phyloP scores from a whole-genome alignment of 2,329 filamentous ascomycete species.

The Helminthosporium solani region DNA sequence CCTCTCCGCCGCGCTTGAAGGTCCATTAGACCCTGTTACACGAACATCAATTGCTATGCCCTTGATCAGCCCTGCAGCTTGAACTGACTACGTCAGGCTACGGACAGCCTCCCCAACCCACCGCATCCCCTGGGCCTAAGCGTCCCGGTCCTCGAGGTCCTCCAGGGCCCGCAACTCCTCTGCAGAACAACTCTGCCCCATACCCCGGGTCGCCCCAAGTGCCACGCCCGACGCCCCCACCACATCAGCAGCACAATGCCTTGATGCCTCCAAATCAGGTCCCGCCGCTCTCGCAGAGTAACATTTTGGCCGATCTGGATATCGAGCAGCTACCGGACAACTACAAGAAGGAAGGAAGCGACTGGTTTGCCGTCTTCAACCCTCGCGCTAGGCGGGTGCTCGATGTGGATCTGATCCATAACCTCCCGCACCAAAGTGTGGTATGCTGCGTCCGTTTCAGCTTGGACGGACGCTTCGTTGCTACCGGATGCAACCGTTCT shows the following conservation, averaged over 20 bases:
- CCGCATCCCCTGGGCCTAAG: slow-evolving; percentile 82
- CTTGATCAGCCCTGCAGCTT: too few relatives aligned
- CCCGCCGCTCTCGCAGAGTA: slow-evolving; percentile 56
- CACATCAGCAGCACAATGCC: slow-evolving; percentile 42
- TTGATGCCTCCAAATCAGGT: slow-evolving; percentile 31
- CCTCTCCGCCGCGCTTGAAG: background rate
- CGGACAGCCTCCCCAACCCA: slow-evolving; percentile 78
- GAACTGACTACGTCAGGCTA: slow-evolving; percentile 59
- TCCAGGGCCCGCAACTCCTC: slow-evolving; percentile 78
- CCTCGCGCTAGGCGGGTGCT: slow-evolving; percentile 83
- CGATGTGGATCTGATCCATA: slow-evolving; percentile 93
- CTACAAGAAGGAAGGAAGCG: slow-evolving; percentile 82
- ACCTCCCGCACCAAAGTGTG: slow-evolving; percentile 88
- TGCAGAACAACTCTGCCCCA: slow-evolving; percentile 83
- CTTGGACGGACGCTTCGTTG: slow-evolving; percentile 90
- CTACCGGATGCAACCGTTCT: slow-evolving; percentile 96
- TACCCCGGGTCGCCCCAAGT: slow-evolving; percentile 84
- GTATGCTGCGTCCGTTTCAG: slow-evolving; percentile 98
- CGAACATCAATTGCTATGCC: too few relatives aligned
- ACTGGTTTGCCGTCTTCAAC: slow-evolving; percentile 98
- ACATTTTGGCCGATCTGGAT: slow-evolving; percentile 81
- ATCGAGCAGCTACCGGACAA: slow-evolving; percentile 80
- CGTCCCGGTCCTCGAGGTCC: slow-evolving; percentile 63
- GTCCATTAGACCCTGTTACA: too few relatives aligned
- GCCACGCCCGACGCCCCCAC: slow-evolving; percentile 74